phyloP scores from a whole-genome alignment of 2,329 filamentous ascomycete genomes.

The Fusarium oxysporum region DNA sequence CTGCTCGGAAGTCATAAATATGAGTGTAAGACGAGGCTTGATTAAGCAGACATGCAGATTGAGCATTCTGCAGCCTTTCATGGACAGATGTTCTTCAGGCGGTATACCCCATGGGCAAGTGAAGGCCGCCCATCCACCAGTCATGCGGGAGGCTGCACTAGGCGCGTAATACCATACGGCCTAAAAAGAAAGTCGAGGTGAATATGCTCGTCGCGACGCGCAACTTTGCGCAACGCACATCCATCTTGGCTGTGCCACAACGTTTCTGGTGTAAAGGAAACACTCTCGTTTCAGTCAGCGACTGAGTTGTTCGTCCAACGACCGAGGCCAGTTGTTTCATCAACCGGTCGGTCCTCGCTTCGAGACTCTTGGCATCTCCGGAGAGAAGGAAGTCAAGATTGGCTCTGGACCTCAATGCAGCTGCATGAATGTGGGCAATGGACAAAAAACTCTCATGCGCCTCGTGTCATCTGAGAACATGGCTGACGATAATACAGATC shows the following conservation, averaged over 20 bases:
- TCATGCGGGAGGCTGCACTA: constrained; percentile 17
- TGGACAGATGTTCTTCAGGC: neutral
- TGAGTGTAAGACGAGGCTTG: neutral
- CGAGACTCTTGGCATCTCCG: constrained; percentile 35
- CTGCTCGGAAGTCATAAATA: neutral
- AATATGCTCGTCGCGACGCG: neutral
- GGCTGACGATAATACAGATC: neutral
- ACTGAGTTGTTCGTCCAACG: constrained; percentile 17
- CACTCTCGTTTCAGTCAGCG: constrained; percentile 8
- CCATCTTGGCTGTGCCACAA: constrained; percentile 5
- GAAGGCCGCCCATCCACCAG: constrained; percentile 9
- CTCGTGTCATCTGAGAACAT: neutral
- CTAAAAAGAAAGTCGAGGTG: neutral
- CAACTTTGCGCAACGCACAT: neutral
- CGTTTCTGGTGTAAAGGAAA: constrained; percentile 6
- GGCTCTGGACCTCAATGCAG: constrained; percentile 1
- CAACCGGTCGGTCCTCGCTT: constrained; percentile 35
- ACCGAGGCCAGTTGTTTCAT: constrained; percentile 35
- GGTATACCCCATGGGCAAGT: constrained; percentile 15
- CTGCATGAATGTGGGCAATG: constrained; percentile 2
- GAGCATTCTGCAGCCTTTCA: neutral
- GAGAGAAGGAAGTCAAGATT: constrained; percentile 36
- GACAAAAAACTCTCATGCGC: neutral
- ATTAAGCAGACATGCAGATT: neutral
- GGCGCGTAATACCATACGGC: constrained; percentile 11